Evolutionary conservation across 345 rosid species (phyloP), one percentile per base, ranked within the genome.

Genomic region (Populus davidiana): DNA sequence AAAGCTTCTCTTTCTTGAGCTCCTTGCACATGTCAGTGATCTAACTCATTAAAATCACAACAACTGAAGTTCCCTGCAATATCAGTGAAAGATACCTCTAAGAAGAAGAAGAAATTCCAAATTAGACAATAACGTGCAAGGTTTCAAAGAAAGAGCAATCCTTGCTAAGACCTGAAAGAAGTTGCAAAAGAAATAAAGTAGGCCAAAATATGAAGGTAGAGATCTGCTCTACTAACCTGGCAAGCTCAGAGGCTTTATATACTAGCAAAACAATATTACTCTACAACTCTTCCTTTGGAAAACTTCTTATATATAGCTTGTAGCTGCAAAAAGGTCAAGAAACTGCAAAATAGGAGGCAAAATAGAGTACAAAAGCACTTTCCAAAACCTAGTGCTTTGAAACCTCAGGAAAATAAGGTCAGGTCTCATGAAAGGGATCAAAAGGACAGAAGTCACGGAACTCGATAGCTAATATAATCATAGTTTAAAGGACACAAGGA

Each of bases 301-400:
- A 65, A n/a, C 73, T 72, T 56, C 69, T 80, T 79, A 49, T 74
- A 82, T 72, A 77, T 63, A 71, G 62, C 38, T 41, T 12, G 61
- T 69, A 44, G 5, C 69, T 18, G 21, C 18, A 74, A 64, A 65
- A 38, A 43, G 66, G 61, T 35, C 71, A 39, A 41, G n/a, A 31
- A 18, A 80, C 41, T 35, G 76, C 74, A 73, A 23, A 75, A 25
- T 2, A 56, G 72, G 72, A 43, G 78, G 80, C 86, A 83, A 47
- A 76, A 41, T 29, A 77, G 80, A 79, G 70, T 77, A 69, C 72
- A 79, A 27, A 44, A 77, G 67, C 83, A 70, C 71, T 77, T 41
- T 41, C 75, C 83, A 67, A 78, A 72, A 36, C 78, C 86, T 87
- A 66, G 88, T 87, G 90, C 86, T 87, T 80, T 82, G 84, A 87